Evolutionary conservation across 208 protist species (phyloP).

Genomic region (Trypanosoma congolense): DNA sequence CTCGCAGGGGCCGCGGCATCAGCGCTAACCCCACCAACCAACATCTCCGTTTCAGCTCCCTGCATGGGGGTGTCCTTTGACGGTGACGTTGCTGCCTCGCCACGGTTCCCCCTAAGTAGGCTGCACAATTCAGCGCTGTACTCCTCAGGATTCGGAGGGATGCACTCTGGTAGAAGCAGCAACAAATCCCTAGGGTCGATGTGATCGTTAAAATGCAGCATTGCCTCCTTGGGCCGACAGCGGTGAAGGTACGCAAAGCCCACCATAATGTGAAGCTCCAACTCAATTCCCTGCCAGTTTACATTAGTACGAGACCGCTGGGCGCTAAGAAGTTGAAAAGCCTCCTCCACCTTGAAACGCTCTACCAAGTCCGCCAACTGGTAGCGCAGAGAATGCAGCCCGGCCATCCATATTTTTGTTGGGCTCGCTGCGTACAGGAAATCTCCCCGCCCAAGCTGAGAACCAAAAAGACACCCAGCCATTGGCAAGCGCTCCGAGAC

Average conservation of each 20-base stretch:
- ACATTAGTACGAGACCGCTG: slow-evolving; percentile 23
- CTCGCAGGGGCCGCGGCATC: not conserved
- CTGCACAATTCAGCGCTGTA: slow-evolving; percentile 22
- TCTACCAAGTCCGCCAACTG: slow-evolving; percentile 61
- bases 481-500: slow-evolving; percentile 52
- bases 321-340: slow-evolving; percentile 58
- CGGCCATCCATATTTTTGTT: slow-evolving; percentile 59
- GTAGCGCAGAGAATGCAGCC: slow-evolving; percentile 41
- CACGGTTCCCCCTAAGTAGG: slow-evolving; percentile 8
- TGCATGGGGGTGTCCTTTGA: not conserved
- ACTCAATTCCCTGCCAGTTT: slow-evolving; percentile 36
- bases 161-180: slow-evolving; percentile 52
- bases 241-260: slow-evolving; percentile 60
- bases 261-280: slow-evolving; percentile 63
- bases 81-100: not conserved
- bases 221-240: slow-evolving; percentile 34
- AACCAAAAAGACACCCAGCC: slow-evolving; percentile 38
- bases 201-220: slow-evolving; percentile 47
- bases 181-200: slow-evolving; percentile 71
- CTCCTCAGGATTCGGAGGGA: slow-evolving; percentile 30
- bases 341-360: slow-evolving; percentile 39
- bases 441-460: slow-evolving; percentile 35
- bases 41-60: not conserved
- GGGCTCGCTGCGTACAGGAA: slow-evolving; percentile 46
- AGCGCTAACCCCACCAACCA: not conserved